Evolutionary conservation across 495 filamentous ascomycete species (phyloP).

Genomic region (Trypethelium eluteriae): DNA sequence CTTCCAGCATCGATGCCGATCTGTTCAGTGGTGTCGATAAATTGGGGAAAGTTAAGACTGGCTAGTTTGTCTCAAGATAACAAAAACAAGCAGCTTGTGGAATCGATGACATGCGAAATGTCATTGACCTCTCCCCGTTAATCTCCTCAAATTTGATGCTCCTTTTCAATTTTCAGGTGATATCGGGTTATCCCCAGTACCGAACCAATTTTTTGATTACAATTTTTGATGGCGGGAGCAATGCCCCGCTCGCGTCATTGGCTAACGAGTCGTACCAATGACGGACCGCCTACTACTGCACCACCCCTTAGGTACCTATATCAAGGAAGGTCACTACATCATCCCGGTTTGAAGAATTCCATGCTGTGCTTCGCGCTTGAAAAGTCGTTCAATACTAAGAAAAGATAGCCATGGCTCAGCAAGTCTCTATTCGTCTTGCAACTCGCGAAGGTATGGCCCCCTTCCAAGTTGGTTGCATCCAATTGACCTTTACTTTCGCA

Average conservation of each 20-base stretch:
- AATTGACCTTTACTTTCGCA: slow-evolving; percentile 32
- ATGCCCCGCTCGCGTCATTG: neutral
- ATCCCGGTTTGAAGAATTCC: no score
- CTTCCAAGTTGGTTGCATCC: neutral
- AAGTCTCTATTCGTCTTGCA: slow-evolving; percentile 12
- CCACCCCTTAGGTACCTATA: neutral
- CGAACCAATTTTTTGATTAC: no score
- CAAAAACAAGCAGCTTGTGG: neutral
- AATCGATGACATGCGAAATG: neutral
- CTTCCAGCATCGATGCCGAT: neutral
- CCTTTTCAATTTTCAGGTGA: no score
- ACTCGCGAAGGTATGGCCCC: slow-evolving; percentile 25
- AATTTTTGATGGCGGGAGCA: neutral
- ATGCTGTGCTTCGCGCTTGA: neutral
- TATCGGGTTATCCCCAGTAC: no score
- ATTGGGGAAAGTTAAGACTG: neutral
- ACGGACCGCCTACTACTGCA: neutral
- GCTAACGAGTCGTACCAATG: neutral
- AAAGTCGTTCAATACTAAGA: neutral
- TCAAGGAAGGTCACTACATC: neutral
- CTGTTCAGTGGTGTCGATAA: neutral
- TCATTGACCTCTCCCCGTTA: neutral
- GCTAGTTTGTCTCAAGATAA: no score
- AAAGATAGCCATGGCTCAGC: neutral
- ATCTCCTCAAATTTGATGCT: neutral